Evolutionary conservation across 1,284 basidiomycete genomes (phyloP), one percentile per base, ranked within the genome.

Genomic region (Meira nashicola): DNA sequence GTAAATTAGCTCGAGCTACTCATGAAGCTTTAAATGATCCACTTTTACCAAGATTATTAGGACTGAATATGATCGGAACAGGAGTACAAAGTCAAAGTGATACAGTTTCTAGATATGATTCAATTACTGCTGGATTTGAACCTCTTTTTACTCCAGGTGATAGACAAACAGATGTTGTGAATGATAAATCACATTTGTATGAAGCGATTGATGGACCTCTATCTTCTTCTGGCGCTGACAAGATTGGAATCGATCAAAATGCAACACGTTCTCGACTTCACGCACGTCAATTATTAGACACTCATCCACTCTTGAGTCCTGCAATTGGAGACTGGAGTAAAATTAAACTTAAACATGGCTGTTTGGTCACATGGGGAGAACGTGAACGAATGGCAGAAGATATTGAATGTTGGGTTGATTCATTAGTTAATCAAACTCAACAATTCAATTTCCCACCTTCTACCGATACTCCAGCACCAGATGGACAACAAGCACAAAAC

Each of bases 281-380:
- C 57, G 23, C 55, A 56, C 3, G 48, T 25, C 15, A 39, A 41
- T 40, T 60, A 15, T 55, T 74, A 2, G 71, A 76, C n/a, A 57
- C 51, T 2, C 59, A 65, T 56, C 65, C 65, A 28, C 59, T 77
- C 7, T 52, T 77, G 48, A 70, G 64, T 25, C 76, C 76, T 1
- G 65, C 66, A 17, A 63, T 69, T 11, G 76, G 71, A 39, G 70
- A 74, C 46, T 78, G 76, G 76, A 60, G 58, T 14, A 56, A 54
- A 11, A 68, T 78, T 48, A 53, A 53, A 4, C 55, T 76, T 17
- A 58, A 64, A 33, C 52, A 59, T 17, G 73, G 73, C 25, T 62
- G 72, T 55, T 62, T 70, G 25, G 74, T 74, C 47, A 57, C 63
- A 7, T 78, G 73, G 71, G 76, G 76, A 25, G 67, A 67, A 33